Percentiles rank a stretch among this genome's conserved stretches.
phyloP scores from a whole-genome alignment of 78 protist genomes.

The Thecamonas trahens region DNA sequence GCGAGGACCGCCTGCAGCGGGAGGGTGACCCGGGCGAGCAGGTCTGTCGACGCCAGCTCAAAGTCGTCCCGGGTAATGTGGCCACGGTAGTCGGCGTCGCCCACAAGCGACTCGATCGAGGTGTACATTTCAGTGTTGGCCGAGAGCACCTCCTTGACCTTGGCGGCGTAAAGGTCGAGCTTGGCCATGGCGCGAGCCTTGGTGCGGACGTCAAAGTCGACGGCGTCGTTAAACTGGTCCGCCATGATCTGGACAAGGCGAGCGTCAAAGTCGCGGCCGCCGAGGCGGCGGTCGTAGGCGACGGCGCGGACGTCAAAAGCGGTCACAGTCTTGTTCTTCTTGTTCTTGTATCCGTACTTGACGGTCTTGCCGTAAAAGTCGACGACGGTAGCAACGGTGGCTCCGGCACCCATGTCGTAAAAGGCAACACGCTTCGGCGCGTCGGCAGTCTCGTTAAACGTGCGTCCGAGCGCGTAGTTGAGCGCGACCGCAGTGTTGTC shows the following conservation, averaged over 20 bases:
- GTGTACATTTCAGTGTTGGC: conserved; percentile 51
- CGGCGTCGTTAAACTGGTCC: neutral
- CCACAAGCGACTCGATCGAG: conserved; percentile 9
- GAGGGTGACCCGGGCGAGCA: conserved; percentile 27
- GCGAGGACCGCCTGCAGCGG: conserved; percentile 35
- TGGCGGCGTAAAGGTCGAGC: conserved; percentile 48
- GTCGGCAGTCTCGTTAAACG: conserved; percentile 9
- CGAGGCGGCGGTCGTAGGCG: conserved; percentile 47
- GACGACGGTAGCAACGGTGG: conserved; percentile 34
- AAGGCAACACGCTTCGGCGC: conserved; percentile 29
- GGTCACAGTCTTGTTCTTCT: conserved; percentile 1
- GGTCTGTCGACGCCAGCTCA: conserved; percentile 36
- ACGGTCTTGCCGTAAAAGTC: conserved; percentile 11
- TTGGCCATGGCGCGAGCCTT: conserved; percentile 48
- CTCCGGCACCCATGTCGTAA: conserved; percentile 61
- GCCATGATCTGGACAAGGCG: conserved; percentile 16
- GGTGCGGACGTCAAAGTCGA: neutral
- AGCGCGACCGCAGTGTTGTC: conserved; percentile 15
- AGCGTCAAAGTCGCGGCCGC: conserved; percentile 56
- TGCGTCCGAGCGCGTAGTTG: neutral
- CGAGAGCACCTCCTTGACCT: conserved; percentile 55
- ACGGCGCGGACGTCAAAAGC: conserved; percentile 16
- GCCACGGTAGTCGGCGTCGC: conserved; percentile 44
- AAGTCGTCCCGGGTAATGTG: conserved; percentile 39
- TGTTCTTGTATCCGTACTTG: conserved; percentile 11